phyloP scores from a whole-genome alignment of 805 yeast species.

The Candida pseudofarinosa region DNA sequence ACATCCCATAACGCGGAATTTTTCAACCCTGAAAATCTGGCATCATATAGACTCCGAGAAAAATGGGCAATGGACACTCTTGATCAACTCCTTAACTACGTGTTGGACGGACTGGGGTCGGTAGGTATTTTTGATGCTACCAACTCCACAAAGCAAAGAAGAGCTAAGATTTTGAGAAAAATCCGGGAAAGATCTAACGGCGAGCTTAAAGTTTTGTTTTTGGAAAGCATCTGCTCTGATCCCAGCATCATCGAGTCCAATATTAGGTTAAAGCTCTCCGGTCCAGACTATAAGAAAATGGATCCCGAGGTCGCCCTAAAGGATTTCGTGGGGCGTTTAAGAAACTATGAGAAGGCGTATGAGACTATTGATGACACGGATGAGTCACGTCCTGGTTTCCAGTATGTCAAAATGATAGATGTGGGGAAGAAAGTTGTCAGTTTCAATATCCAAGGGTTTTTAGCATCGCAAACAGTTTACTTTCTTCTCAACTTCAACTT shows the following conservation, averaged over 20 bases:
- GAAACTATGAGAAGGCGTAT: constrained; percentile 84
- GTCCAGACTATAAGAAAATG: constrained; percentile 89
- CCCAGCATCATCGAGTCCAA: constrained; percentile 75
- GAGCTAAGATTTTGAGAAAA: constrained; percentile 53
- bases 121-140: constrained; percentile 93
- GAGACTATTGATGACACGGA: constrained; percentile 84
- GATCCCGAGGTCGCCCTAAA: constrained; percentile 72
- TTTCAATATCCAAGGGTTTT: constrained; percentile 78
- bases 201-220: constrained; percentile 70
- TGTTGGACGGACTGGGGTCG: constrained; percentile 75
- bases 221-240: constrained; percentile 87
- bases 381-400: constrained; percentile 63
- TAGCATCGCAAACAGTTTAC: constrained; percentile 90
- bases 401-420: constrained; percentile 91
- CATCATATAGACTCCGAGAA: constrained; percentile 67
- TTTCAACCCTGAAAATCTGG: constrained; percentile 74
- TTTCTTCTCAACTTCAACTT: constrained; percentile 86
- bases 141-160: constrained; percentile 64
- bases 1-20: constrained; percentile 72
- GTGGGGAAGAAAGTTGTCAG: constrained; percentile 94
- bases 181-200: constrained; percentile 55
- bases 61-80: constrained; percentile 96
- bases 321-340: constrained; percentile 78
- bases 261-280: constrained; percentile 78
- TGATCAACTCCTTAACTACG: constrained; percentile 76